A percentile compares a stretch with the other conserved stretches of the same genome.
These are phyloP conservation scores for Rhodotorula diobovata DNA, from an alignment of 768 basidiomycete species.

Conservation along the genomic window DNA sequence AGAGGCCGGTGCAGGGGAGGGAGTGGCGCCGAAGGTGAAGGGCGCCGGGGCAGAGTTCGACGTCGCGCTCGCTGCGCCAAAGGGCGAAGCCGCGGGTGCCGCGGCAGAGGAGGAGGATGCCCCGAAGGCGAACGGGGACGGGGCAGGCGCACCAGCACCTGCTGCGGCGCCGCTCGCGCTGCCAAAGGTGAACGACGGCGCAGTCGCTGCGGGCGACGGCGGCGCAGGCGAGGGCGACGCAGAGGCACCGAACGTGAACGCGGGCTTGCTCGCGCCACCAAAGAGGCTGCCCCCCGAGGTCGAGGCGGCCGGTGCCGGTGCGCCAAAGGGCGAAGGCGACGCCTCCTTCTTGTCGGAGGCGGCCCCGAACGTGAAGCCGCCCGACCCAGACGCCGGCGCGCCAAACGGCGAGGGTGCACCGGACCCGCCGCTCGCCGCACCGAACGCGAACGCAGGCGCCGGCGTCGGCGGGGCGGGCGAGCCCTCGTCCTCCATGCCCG, in stretches of 20 bases:
- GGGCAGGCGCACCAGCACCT: too few relatives aligned
- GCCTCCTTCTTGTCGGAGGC: not conserved
- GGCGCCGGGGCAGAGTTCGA: too few relatives aligned
- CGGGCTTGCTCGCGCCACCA: not conserved
- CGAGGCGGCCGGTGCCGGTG: not conserved
- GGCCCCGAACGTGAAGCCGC: constrained; percentile 13
- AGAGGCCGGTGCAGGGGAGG: not conserved
- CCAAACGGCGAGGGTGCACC: constrained; percentile 8
- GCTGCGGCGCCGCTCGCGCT: too few relatives aligned
- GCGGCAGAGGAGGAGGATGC: not conserved
- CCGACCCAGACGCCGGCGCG: constrained; percentile 4
- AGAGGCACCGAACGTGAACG: constrained; percentile 10
- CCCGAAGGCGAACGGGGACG: too few relatives aligned
- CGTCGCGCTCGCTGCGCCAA: not conserved
- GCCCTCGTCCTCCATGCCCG: constrained; percentile 39
- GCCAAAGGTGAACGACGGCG: constrained; percentile 19
- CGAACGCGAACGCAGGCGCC: not conserved
- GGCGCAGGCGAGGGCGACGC: not conserved
- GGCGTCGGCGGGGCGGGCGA: not conserved
- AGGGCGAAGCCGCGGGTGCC: not conserved
- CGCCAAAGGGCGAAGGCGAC: not conserved
- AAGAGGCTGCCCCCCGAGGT: not conserved
- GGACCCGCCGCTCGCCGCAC: not conserved
- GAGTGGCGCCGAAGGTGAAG: constrained; percentile 5
- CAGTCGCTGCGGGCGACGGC: constrained; percentile 1